Percentiles rank a stretch among this genome's conserved stretches.
These are phyloP conservation scores for Wilcoxina mikolae DNA, from an alignment of 495 filamentous ascomycete genomes.

Conservation along the genomic window DNA sequence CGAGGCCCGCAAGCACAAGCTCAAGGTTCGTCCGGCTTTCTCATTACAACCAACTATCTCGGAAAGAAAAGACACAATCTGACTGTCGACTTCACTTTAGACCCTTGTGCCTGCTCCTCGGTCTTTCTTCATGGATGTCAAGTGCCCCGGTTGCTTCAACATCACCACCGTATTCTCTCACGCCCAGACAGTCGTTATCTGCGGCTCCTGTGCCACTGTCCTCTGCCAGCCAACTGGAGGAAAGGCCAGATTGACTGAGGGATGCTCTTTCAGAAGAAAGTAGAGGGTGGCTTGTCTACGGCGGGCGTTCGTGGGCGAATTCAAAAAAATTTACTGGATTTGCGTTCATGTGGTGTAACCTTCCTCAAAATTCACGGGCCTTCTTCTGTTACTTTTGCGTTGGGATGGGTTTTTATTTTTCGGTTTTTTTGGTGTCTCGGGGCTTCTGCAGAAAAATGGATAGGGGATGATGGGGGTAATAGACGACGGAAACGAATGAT, in stretches of 20 bases:
- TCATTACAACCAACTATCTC: slow-evolving; percentile 2
- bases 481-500: too few relatives aligned
- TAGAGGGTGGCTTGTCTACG: too few relatives aligned
- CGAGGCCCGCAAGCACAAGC: slow-evolving; percentile 97
- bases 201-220: slow-evolving; percentile 87
- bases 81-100: slow-evolving; percentile 33
- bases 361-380: too few relatives aligned
- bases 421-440: too few relatives aligned
- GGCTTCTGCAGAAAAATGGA: too few relatives aligned
- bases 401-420: too few relatives aligned
- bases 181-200: slow-evolving; percentile 98
- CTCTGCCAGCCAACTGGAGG: slow-evolving; percentile 97
- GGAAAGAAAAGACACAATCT: background rate
- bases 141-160: slow-evolving; percentile 99
- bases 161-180: slow-evolving; percentile 99
- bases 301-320: too few relatives aligned
- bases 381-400: too few relatives aligned
- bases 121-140: slow-evolving; percentile 99
- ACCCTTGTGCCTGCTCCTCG: slow-evolving; percentile 83
- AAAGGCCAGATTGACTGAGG: slow-evolving; percentile 91
- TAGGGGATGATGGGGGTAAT: too few relatives aligned
- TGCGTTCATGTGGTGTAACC: too few relatives aligned
- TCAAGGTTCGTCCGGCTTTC: slow-evolving; percentile 76
- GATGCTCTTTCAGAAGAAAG: slow-evolving; percentile 98
- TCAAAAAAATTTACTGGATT: too few relatives aligned